Evolutionary conservation across 495 filamentous ascomycete species (phyloP), one percentile per base, ranked within the genome.

Genomic region (Bryoglossum gracile): DNA sequence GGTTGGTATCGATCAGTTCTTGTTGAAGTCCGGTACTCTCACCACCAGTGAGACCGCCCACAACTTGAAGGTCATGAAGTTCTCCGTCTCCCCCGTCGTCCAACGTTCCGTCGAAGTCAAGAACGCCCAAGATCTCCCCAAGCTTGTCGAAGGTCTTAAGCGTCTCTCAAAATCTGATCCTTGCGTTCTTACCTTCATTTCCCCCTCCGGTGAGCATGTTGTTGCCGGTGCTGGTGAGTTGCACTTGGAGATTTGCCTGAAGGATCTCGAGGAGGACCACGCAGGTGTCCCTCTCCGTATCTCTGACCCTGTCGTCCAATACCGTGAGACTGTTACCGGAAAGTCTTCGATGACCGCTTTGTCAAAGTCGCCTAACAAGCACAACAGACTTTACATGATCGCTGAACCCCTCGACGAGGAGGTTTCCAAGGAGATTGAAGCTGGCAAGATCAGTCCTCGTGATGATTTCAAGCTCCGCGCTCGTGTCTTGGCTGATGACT

Each of bases 1-100:
- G 59, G 92, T 99, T 65, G 92, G 92, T 84, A 86, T 99, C 65
- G 92, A 99, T 69, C 92, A 99, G 80, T 99, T 99, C 86, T 76
- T 99, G 74, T 88, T 99, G 79, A 99, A 99, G 83, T 97, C 92
- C 65, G 92, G 92, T 81, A 99, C 92, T 58, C 83, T 99, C 56
- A 94, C 89, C 70, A 99, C 94, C 65, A 82, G 81, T 63, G 92
- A 99, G 54, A 91, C 90, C 52, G 92, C 92, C 61, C 92, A 99
- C 84, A 99, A 99, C 81, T 73, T 99, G 58, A 99, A 97, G 83
- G 92, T 99, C 73, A 99, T 99, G 92, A 95, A 94, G 76, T 99
- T 99, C 86, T 99, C 92, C 62, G 92, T 99, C 65, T 97, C 92
- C 33, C 92, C 92, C 65, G 92, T 99, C 71, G 94, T 99, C 58